phyloP scores from a whole-genome alignment of 352 stramenopile species.

The Phytophthora podocarpi region DNA sequence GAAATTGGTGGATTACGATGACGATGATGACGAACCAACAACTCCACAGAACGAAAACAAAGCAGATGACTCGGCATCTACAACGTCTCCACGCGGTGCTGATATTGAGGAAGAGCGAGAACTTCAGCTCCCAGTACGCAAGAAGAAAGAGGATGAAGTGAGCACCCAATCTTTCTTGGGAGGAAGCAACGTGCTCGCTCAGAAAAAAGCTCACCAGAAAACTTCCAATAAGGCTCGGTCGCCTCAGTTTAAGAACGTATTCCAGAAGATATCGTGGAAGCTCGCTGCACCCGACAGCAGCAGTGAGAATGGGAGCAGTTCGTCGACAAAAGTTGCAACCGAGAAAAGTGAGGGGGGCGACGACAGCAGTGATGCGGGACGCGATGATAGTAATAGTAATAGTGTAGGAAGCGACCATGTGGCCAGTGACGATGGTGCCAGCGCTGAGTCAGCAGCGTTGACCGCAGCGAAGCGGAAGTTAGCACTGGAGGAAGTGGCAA shows the following conservation, averaged over 20 bases:
- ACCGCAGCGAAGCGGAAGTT: constrained; percentile 66
- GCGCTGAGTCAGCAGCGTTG: constrained; percentile 18
- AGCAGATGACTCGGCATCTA: constrained; percentile 12
- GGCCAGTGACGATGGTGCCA: constrained; percentile 14
- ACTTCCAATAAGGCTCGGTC: constrained; percentile 42
- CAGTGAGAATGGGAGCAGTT: constrained; percentile 15
- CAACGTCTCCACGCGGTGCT: constrained; percentile 18
- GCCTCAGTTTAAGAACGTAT: constrained; percentile 78
- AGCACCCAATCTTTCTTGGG: constrained; percentile 56
- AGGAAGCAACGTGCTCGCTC: constrained; percentile 40
- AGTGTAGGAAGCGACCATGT: constrained; percentile 28
- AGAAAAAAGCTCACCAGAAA: constrained; percentile 53
- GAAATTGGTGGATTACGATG: constrained; percentile 79
- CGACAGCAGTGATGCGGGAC: constrained; percentile 14
- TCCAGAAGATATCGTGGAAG: constrained; percentile 82
- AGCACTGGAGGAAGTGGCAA: constrained; percentile 51
- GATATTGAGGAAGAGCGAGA: constrained; percentile 45
- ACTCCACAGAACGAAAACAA: constrained; percentile 43
- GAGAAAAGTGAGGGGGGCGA: constrained; percentile 3
- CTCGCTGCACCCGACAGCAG: constrained; percentile 24
- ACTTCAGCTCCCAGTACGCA: constrained; percentile 65
- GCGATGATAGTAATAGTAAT: constrained; percentile 39
- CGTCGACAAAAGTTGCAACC: not conserved
- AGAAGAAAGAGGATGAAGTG: constrained; percentile 59
- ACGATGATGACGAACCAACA: constrained; percentile 60